These are phyloP conservation scores for Logfia minima DNA, from an alignment of 129 eudicot genomes.

Conservation along the genomic window DNA sequence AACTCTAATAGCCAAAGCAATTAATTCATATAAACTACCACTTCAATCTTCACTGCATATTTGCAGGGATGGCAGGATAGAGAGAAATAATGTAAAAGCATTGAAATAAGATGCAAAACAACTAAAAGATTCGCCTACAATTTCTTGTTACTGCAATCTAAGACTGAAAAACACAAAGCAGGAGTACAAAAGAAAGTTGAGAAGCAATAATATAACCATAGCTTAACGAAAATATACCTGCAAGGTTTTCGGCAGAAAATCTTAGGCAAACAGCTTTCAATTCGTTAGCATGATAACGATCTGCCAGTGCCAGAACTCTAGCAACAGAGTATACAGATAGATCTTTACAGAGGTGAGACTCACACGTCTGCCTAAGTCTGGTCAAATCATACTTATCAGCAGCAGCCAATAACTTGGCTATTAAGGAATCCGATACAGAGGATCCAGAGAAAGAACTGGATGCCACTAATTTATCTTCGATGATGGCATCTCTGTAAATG, in stretches of 20 bases:
- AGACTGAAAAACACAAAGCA: neutral
- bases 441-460: slow-evolving; percentile 18
- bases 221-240: neutral
- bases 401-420: slow-evolving; percentile 56
- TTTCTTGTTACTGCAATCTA: neutral
- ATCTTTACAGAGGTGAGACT: slow-evolving; percentile 70
- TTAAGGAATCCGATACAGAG: slow-evolving; percentile 44
- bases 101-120: neutral
- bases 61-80: neutral
- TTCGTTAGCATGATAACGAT: slow-evolving; percentile 53
- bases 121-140: neutral
- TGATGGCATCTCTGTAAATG: slow-evolving; percentile 60
- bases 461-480: slow-evolving; percentile 47
- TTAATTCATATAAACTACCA: neutral
- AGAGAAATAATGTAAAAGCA: neutral
- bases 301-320: slow-evolving; percentile 40
- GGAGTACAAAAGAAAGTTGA: neutral
- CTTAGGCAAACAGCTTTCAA: slow-evolving; percentile 69
- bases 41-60: neutral
- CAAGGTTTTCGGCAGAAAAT: slow-evolving; percentile 25
- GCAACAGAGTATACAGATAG: slow-evolving; percentile 59
- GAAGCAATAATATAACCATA: neutral
- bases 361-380: slow-evolving; percentile 45
- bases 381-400: slow-evolving; percentile 7
- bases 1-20: neutral